Percentiles rank a stretch among this genome's conserved stretches.
These are phyloP conservation scores for Ogataea thermomethanolica DNA, from an alignment of 805 yeast species.

Conservation along the genomic window DNA sequence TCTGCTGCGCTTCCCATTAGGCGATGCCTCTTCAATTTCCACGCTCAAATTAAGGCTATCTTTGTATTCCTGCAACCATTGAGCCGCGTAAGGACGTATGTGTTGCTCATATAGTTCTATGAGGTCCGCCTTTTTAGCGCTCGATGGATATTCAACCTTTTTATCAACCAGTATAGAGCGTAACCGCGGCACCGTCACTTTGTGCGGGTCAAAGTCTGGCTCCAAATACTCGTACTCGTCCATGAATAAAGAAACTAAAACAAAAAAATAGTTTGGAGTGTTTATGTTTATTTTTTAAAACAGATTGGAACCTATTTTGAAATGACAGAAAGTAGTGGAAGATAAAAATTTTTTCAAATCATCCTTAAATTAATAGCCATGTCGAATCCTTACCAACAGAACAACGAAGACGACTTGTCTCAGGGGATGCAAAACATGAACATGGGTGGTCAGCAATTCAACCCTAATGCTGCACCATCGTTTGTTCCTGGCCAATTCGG, in stretches of 20 bases:
- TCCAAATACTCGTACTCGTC: conserved; percentile 36
- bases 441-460: conserved; percentile 38
- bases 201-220: conserved; percentile 60
- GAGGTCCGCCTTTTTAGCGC: conserved; percentile 66
- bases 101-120: conserved; percentile 55
- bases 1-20: background rate
- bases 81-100: conserved; percentile 46
- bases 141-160: conserved; percentile 55
- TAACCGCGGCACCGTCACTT: conserved; percentile 65
- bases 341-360: conserved; percentile 8
- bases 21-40: conserved; percentile 5
- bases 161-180: conserved; percentile 62
- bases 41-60: conserved; percentile 5
- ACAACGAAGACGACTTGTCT: conserved; percentile 42
- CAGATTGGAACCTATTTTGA: conserved; percentile 2
- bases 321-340: conserved; percentile 10
- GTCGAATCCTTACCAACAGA: conserved; percentile 34
- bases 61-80: conserved; percentile 35
- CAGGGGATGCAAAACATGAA: conserved; percentile 43
- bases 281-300: conserved; percentile 11
- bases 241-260: conserved; percentile 22
- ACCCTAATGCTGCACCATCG: conserved; percentile 47
- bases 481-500: conserved; percentile 45
- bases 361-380: conserved; percentile 12
- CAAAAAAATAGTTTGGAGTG: conserved; percentile 1